Conservation (phyloP, 1,284 basidiomycete species). For the Leccinum pallidistipes region DNA sequence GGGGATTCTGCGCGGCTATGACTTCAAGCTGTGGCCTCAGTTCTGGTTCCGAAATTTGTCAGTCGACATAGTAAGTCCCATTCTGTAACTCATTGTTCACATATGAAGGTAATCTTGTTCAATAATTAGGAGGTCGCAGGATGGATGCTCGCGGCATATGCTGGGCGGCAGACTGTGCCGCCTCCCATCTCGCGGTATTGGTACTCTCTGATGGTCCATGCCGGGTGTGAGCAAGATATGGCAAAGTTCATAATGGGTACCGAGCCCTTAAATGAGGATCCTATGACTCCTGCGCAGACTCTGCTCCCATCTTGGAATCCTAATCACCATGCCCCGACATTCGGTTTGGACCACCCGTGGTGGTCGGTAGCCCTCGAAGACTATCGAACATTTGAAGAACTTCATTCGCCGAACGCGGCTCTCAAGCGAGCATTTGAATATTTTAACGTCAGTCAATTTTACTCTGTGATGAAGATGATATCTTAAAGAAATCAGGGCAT, state of each 20-base stretch:
- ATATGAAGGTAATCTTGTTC: neutral
- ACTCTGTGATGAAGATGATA: neutral
- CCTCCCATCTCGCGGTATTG: neutral
- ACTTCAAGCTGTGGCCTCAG: neutral
- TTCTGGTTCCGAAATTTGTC: neutral
- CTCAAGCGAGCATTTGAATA: neutral
- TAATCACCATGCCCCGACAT: neutral
- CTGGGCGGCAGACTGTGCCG: neutral
- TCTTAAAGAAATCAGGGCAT: neutral
- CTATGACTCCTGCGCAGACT: accelerated
- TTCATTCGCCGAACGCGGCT: neutral
- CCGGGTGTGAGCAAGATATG: neutral
- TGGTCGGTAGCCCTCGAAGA: neutral
- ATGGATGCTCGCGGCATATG: neutral
- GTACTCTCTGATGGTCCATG: neutral
- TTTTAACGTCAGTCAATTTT: neutral
- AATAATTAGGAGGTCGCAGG: neutral
- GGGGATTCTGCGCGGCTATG: neutral
- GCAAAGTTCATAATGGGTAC: neutral
- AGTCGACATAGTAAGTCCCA: neutral
- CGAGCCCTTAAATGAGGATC: neutral
- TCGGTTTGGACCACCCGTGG: neutral
- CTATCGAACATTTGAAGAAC: neutral
- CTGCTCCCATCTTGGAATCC: neutral
- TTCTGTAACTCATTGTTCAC: neutral